A percentile compares a stretch with the other conserved stretches of the same genome.
phyloP scores from a whole-genome alignment of 805 yeast genomes.

The Pichia scutulata region DNA sequence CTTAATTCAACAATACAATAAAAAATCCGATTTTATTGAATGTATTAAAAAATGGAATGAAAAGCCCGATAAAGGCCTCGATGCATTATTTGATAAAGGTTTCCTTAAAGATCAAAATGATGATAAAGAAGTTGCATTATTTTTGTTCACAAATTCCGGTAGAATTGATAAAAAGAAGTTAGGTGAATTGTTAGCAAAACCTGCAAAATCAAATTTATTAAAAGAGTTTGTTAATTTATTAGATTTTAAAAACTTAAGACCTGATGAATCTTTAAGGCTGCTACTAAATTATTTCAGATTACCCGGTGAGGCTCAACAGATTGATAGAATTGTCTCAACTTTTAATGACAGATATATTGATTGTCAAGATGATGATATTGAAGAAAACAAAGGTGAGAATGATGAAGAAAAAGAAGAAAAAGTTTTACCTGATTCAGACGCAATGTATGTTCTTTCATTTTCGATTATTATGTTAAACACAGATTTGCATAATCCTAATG shows the following conservation, averaged over 20 bases:
- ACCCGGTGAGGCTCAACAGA: slow-evolving; percentile 97
- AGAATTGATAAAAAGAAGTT: slow-evolving; percentile 79
- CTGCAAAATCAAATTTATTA: slow-evolving; percentile 53
- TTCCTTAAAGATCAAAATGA: slow-evolving; percentile 48
- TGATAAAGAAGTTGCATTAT: slow-evolving; percentile 58
- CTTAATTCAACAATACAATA: slow-evolving; percentile 36
- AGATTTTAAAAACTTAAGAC: slow-evolving; percentile 70
- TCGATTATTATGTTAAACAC: slow-evolving; percentile 93
- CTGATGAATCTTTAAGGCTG: slow-evolving; percentile 87
- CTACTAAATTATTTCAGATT: slow-evolving; percentile 77
- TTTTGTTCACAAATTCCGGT: slow-evolving; percentile 70
- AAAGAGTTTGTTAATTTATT: slow-evolving; percentile 58
- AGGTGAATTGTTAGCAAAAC: slow-evolving; percentile 82
- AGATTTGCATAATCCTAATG: slow-evolving; percentile 87
- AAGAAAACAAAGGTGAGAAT: slow-evolving; percentile 4
- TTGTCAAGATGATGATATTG: slow-evolving; percentile 36
- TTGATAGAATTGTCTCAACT: slow-evolving; percentile 82
- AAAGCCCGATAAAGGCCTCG: slow-evolving; percentile 70
- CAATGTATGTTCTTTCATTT: slow-evolving; percentile 82
- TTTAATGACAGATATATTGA: slow-evolving; percentile 76
- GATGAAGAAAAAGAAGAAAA: slow-evolving; percentile 30
- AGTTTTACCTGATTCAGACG: slow-evolving; percentile 72
- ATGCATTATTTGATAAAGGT: slow-evolving; percentile 52
- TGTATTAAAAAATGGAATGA: slow-evolving; percentile 73
- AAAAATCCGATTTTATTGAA: slow-evolving; percentile 67